These are phyloP conservation scores for Fusarium foetens DNA, from an alignment of 2,329 filamentous ascomycete genomes.

Conservation along the genomic window DNA sequence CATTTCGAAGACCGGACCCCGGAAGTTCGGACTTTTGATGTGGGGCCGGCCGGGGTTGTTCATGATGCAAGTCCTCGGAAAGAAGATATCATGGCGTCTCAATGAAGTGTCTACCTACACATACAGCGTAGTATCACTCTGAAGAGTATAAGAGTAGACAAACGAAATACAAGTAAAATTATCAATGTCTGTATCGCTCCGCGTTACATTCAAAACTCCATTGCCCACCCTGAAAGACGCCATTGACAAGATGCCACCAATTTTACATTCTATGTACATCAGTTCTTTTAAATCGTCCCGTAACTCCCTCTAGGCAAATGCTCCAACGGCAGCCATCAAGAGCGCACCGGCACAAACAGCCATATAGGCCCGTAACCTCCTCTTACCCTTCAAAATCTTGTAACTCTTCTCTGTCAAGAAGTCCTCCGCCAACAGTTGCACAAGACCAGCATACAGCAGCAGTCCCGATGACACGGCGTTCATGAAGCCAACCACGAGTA, in stretches of 20 bases:
- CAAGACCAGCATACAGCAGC: slow-evolving; percentile 82
- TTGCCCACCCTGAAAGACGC: slow-evolving; percentile 10
- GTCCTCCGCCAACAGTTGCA: slow-evolving; percentile 86
- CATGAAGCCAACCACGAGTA: slow-evolving; percentile 87
- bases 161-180: background rate
- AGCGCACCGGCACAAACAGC: slow-evolving; percentile 71
- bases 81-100: background rate
- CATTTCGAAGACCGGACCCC: slow-evolving; percentile 26
- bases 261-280: slow-evolving; percentile 34
- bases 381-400: slow-evolving; percentile 69
- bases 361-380: slow-evolving; percentile 69
- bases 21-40: slow-evolving; percentile 24
- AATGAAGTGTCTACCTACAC: background rate
- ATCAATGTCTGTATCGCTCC: background rate
- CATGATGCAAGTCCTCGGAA: background rate
- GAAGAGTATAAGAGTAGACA: background rate
- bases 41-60: slow-evolving; percentile 28
- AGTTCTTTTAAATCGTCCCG: background rate
- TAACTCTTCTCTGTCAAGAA: slow-evolving; percentile 83
- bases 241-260: slow-evolving; percentile 11
- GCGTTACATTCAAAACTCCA: slow-evolving; percentile 7
- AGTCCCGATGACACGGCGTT: slow-evolving; percentile 86
- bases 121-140: background rate
- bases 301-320: slow-evolving; percentile 68
- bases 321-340: slow-evolving; percentile 77